These are phyloP conservation scores for Naematelia encephala DNA, from an alignment of 768 basidiomycete species.

Conservation along the genomic window DNA sequence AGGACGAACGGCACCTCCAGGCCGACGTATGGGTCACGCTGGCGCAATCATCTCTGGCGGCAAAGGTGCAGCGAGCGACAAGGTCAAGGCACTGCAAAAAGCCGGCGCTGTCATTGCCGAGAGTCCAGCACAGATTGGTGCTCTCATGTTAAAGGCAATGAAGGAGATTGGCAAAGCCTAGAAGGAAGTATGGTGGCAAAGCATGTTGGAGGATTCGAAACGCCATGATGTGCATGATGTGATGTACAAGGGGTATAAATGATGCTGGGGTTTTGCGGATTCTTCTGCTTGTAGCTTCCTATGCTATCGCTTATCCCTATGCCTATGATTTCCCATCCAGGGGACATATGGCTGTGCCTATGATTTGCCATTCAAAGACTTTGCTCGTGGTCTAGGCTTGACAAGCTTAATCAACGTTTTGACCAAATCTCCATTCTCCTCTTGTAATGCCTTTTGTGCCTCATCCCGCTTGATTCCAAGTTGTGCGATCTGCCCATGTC, in stretches of 20 bases:
- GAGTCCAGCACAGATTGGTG: constrained; percentile 92
- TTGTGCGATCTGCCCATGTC: constrained; percentile 31
- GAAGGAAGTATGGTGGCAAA: not conserved
- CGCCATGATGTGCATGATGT: not conserved
- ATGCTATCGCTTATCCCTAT: not conserved
- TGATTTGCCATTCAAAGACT: constrained; percentile 8
- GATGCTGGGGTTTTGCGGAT: not conserved
- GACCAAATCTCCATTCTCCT: constrained; percentile 40
- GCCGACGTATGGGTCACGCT: constrained; percentile 96
- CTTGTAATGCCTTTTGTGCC: constrained; percentile 26
- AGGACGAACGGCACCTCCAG: constrained; percentile 94
- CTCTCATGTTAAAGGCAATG: constrained; percentile 74
- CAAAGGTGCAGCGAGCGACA: constrained; percentile 93
- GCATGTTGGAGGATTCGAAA: too few species aligned
- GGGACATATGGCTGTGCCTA: not conserved
- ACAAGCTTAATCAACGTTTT: constrained; percentile 38
- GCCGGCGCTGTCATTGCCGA: constrained; percentile 92
- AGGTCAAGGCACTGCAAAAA: constrained; percentile 72
- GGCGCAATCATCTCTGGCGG: constrained; percentile 98
- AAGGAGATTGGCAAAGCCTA: constrained; percentile 43
- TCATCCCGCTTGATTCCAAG: constrained; percentile 26
- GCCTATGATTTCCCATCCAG: not conserved
- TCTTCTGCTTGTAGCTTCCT: not conserved
- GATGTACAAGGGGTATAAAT: not conserved
- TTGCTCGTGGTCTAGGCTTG: constrained; percentile 33